Evolutionary conservation across 306 rosid genomes (phyloP), one percentile per base, ranked within the genome.

Genomic region (Datisca glomerata): DNA sequence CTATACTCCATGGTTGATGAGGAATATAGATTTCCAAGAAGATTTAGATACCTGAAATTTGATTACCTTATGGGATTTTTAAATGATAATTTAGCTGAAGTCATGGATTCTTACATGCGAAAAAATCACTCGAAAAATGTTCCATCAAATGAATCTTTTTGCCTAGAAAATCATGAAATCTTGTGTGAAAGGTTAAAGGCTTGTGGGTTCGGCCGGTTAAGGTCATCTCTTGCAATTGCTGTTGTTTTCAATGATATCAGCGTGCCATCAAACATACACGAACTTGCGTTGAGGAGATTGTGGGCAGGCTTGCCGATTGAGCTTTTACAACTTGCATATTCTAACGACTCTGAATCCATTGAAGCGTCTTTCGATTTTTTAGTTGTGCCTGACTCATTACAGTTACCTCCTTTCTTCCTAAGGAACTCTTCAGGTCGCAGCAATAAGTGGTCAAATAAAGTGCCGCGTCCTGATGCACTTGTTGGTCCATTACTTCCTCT

Each of bases 401-500:
- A 74, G 42, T 33, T 82, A 72, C 81, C 94, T 47, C 89, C 89
- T 24, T 78, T 82, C 60, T 48, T 75, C 53, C 49, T 64, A 59
- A 69, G 93, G 58, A 65, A 64, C 49, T 58, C 79, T 9, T 66
- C 67, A 16, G 41, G 36, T 37, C 69, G 69, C 60, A 43, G 64
- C 61, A 69, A 58, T 29, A 70, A 45, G 57, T 64, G 76, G 72
- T 49, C 71, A 25, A 12, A 16, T 19, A 64, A 70, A 52, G 65
- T 59, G 21, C 56, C 13, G 36, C 49, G n/a, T 20, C 22, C 19
- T 49, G 70, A 70, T 33, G 67, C 40, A 48, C 59, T 78, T 24
- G 76, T 78, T 16, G 87, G 94, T 69, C 94, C 94, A 34, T 55
- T 69, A 41, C 69, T 74, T 60, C 94, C 87, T 42, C 71, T 82